These are phyloP conservation scores for Talaromyces adpressus DNA, from an alignment of 495 filamentous ascomycete species.

Conservation along the genomic window DNA sequence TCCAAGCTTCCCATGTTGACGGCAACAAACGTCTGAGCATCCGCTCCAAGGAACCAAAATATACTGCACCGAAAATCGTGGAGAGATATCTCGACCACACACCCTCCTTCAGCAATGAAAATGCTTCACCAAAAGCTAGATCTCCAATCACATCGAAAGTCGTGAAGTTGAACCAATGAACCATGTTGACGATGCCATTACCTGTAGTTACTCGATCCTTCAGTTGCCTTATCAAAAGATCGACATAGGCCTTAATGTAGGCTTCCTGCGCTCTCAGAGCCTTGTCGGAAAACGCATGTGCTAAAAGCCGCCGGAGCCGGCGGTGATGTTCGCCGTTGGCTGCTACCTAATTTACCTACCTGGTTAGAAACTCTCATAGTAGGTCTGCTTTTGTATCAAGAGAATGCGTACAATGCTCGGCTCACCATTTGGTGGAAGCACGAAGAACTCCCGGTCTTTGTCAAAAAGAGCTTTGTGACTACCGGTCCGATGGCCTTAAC, in stretches of 20 bases:
- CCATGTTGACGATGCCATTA: constrained; percentile 19
- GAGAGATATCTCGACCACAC: constrained; percentile 33
- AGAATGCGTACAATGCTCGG: background rate
- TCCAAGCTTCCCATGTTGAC: background rate
- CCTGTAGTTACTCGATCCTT: constrained; percentile 18
- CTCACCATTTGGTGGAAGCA: background rate
- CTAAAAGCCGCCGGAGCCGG: constrained; percentile 34
- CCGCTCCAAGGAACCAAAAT: background rate
- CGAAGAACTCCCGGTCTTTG: constrained; percentile 6
- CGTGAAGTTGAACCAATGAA: constrained; percentile 26
- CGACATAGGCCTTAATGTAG: constrained; percentile 29
- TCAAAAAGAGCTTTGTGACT: background rate
- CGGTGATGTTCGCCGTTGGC: constrained; percentile 38
- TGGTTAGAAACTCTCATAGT: background rate
- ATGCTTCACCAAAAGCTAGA: constrained; percentile 34
- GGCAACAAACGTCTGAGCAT: background rate
- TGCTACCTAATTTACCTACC: constrained; percentile 10
- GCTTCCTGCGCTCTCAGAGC: constrained; percentile 33
- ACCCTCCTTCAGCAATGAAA: constrained; percentile 35
- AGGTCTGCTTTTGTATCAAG: background rate
- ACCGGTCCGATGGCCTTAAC: constrained; percentile 1
- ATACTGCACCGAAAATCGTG: constrained; percentile 7
- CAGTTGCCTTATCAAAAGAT: constrained; percentile 26
- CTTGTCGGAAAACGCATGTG: constrained; percentile 40
- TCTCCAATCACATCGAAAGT: constrained; percentile 31